These are phyloP conservation scores for Clathrus columnatus DNA, from an alignment of 768 basidiomycete species.

Conservation along the genomic window DNA sequence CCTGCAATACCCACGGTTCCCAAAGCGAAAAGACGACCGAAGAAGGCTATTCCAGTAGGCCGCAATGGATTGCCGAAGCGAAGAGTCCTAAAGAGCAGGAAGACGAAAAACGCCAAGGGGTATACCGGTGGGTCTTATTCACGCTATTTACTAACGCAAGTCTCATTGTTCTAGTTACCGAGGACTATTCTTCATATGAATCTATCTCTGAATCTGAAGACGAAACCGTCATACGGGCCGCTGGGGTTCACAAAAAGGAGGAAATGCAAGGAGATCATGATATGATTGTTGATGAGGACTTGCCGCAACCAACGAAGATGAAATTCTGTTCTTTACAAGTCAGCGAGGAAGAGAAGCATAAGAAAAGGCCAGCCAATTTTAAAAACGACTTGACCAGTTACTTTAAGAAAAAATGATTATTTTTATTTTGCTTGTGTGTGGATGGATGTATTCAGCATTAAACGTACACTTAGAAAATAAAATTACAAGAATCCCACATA, in stretches of 20 bases:
- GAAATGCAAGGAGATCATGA: too few relatives aligned
- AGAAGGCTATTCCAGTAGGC: slow-evolving; percentile 64
- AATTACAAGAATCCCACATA: too few relatives aligned
- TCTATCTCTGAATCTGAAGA: slow-evolving; percentile 57
- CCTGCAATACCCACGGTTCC: slow-evolving; percentile 28
- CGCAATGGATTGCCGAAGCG: slow-evolving; percentile 71
- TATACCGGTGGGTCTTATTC: slow-evolving; percentile 49
- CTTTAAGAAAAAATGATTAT: background rate
- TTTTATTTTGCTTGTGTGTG: too few relatives aligned
- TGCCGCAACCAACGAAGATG: too few relatives aligned
- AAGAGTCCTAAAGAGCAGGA: slow-evolving; percentile 51
- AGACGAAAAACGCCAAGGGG: slow-evolving; percentile 52
- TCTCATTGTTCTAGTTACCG: slow-evolving; percentile 39
- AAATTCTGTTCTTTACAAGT: too few relatives aligned
- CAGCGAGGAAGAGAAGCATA: background rate
- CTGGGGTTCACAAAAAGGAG: slow-evolving; percentile 16
- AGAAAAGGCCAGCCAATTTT: background rate
- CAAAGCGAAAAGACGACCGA: slow-evolving; percentile 34
- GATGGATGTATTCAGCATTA: too few relatives aligned
- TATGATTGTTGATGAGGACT: too few relatives aligned
- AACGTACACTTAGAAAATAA: too few relatives aligned
- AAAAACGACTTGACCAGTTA: background rate
- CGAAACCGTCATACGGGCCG: too few relatives aligned
- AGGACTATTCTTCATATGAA: slow-evolving; percentile 77
- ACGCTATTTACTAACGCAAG: background rate